phyloP scores from a whole-genome alignment of 148 eudicot genomes.

The Vaccinium darrowii region DNA sequence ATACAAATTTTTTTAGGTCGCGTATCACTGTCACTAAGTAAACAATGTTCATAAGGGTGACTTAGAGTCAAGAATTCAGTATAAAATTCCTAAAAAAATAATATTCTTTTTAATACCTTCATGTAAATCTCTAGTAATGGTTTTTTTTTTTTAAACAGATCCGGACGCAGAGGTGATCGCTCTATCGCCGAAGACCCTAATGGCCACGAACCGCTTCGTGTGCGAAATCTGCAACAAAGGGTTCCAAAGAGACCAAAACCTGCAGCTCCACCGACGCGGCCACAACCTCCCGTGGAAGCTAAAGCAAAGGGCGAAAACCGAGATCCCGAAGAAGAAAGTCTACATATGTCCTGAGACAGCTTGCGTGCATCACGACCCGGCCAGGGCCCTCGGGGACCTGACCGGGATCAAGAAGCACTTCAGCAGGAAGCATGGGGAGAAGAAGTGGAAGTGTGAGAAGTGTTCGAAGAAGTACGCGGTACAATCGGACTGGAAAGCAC shows the following conservation, averaged over 20 bases:
- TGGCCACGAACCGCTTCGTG: constrained; percentile 82
- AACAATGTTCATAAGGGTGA: neutral
- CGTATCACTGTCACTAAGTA: neutral
- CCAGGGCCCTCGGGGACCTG: constrained; percentile 77
- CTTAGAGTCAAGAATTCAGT: neutral
- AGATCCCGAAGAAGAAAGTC: constrained; percentile 66
- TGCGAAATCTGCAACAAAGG: constrained; percentile 96
- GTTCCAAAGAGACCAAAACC: constrained; percentile 85
- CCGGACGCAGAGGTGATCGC: constrained; percentile 94
- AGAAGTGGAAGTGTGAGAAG: constrained; percentile 93
- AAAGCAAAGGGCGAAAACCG: constrained; percentile 53
- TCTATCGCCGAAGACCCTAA: constrained; percentile 72
- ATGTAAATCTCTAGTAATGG: neutral
- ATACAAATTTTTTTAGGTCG: neutral
- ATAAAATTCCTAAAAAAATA: neutral
- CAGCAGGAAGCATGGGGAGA: constrained; percentile 88
- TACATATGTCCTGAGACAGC: constrained; percentile 76
- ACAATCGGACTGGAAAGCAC: constrained; percentile 95
- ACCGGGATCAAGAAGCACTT: constrained; percentile 90
- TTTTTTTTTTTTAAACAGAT: constrained; percentile 33
- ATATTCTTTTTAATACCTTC: neutral
- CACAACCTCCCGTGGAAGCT: constrained; percentile 92
- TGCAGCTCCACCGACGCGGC: constrained; percentile 84
- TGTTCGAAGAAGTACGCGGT: constrained; percentile 94
- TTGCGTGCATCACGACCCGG: constrained; percentile 67